Base-by-base conservation (phyloP, 2,329 filamentous ascomycete genomes). In the Cyclaneusma minus region DNA sequence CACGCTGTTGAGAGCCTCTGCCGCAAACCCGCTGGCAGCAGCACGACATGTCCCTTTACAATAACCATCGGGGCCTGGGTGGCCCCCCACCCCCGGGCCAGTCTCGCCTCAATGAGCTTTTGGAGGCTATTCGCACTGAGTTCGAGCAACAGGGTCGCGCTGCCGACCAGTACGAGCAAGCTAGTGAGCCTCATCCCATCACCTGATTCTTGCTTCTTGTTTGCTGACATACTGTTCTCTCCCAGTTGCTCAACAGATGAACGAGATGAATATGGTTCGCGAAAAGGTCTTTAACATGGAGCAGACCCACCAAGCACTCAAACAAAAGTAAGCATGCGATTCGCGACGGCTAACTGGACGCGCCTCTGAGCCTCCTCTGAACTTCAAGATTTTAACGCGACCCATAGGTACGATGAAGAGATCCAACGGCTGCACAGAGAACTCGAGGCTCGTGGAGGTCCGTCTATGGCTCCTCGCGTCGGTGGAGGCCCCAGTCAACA, bases 261-360 rank as follows among this genome's bases (percentile, higher is more conserved):
- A 87, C 45, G 89, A 98, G 56, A 89, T 95, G 67, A 82, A 93
- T 49, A 68, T 93, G 45, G 83, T 98, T 25, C 68, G 85, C 36
- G 78, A 85, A 48, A 94, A 93, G 55, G 82, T 98, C 33, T 94
- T 83, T 47, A 71, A 81, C 42, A 72, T 98, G 51, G 89, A 98
- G 52, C 84, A 91, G 49, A 71, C 76, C 25, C 89, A 95, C 46
- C 66, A 87, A 43, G 71, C 69, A 28, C 72, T 94, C 46, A 95
- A 95, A 61, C 67, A 75, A 53, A 92, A 94, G 87, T 95, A 62
- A 49, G 76, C 56, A 18, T 24, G 19, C 27, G 25, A 21, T n/a
- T 20, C n/a, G n/a, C n/a, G n/a, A n/a, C n/a, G n/a, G n/a, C n/a
- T n/a, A n/a, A n/a, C n/a, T n/a, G n/a, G n/a, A n/a, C n/a, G n/a